Evolutionary conservation across 2,329 filamentous ascomycete species (phyloP).

Genomic region (Domatiomyces globalis): DNA sequence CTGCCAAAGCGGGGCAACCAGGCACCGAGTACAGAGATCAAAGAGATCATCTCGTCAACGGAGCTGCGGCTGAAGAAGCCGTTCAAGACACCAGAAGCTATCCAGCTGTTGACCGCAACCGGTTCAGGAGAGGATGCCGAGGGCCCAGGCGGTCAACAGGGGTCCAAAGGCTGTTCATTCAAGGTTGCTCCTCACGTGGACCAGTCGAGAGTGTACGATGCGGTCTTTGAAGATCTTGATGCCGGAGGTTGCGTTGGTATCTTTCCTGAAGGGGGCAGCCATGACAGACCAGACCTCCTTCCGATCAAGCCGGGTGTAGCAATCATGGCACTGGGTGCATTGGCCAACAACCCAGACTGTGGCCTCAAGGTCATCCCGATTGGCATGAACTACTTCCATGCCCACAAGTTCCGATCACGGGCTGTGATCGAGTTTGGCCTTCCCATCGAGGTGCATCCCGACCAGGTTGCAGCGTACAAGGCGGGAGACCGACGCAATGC

Average conservation of each 20-base stretch:
- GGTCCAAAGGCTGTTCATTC: conserved; percentile 59
- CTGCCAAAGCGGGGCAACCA: conserved; percentile 71
- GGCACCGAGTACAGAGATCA: conserved; percentile 69
- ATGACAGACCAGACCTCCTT: conserved; percentile 80
- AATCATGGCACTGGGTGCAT: conserved; percentile 87
- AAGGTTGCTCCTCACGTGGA: conserved; percentile 87
- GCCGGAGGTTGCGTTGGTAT: conserved; percentile 84
- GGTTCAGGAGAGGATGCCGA: conserved; percentile 49
- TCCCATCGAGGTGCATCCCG: conserved; percentile 68
- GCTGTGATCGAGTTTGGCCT: conserved; percentile 91
- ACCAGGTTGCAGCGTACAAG: conserved; percentile 75
- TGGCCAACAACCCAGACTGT: conserved; percentile 73
- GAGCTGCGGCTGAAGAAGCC: conserved; percentile 77
- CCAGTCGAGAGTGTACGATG: conserved; percentile 84
- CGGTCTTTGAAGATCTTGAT: conserved; percentile 72
- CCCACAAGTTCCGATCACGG: conserved; percentile 92
- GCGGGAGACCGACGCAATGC: conserved; percentile 72
- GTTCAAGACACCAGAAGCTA: conserved; percentile 61
- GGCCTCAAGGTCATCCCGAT: conserved; percentile 90
- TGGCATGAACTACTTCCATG: conserved; percentile 99
- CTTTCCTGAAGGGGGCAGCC: conserved; percentile 91
- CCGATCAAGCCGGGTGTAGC: conserved; percentile 93
- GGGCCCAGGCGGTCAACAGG: too few species aligned
- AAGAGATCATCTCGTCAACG: conserved; percentile 62
- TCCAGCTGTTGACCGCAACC: conserved; percentile 70